phyloP scores from a whole-genome alignment of 768 basidiomycete genomes.

The Hirschioporus abietinus region DNA sequence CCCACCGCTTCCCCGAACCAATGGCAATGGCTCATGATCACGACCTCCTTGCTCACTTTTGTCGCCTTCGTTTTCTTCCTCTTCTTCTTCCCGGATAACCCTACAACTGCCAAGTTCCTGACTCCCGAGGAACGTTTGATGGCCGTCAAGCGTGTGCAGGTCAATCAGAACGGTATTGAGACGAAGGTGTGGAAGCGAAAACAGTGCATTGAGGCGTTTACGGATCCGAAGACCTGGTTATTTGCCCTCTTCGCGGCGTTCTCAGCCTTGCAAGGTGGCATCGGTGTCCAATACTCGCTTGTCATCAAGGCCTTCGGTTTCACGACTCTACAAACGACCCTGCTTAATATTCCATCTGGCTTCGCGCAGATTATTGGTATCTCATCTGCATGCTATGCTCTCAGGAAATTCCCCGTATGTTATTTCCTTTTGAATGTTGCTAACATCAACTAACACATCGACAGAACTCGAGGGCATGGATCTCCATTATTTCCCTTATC shows the following conservation, averaged over 20 bases:
- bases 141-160: slow-evolving; percentile 20
- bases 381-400: slow-evolving; percentile 11
- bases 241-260: slow-evolving; percentile 15
- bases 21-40: slow-evolving; percentile 22
- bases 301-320: slow-evolving; percentile 18
- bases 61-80: slow-evolving; percentile 16
- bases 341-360: slow-evolving; percentile 17
- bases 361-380: slow-evolving; percentile 13
- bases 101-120: slow-evolving; percentile 20
- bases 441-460: slow-evolving; percentile 6
- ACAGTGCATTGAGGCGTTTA: slow-evolving; percentile 19
- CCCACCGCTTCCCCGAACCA: slow-evolving; percentile 9
- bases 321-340: slow-evolving; percentile 15
- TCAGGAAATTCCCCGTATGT: slow-evolving; percentile 13
- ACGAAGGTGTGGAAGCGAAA: slow-evolving; percentile 22
- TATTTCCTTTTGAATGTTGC: slow-evolving; percentile 14
- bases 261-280: slow-evolving; percentile 17
- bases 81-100: slow-evolving; percentile 22
- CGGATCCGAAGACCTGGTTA: slow-evolving; percentile 16
- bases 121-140: slow-evolving; percentile 18
- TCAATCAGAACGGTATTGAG: slow-evolving; percentile 24
- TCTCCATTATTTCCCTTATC: slow-evolving; percentile 21
- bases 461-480: slow-evolving; percentile 20
- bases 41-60: slow-evolving; percentile 17
- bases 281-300: slow-evolving; percentile 17